phyloP scores from a whole-genome alignment of 768 basidiomycete genomes.

The Naganishia vaughanmartiniae region DNA sequence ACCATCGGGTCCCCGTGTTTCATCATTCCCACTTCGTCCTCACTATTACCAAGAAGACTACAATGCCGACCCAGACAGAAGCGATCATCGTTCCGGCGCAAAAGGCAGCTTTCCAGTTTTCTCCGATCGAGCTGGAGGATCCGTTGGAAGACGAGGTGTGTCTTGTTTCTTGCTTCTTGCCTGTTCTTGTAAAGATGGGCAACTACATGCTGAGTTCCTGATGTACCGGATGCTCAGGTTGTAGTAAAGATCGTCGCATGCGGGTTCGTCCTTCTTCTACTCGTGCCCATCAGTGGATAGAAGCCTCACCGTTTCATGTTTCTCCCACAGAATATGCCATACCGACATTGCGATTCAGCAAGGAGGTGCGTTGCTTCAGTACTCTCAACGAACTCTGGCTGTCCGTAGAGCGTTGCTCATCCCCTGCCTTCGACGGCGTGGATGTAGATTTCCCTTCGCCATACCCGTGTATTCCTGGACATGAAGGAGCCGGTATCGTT shows the following conservation, averaged over 20 bases:
- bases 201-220: neutral
- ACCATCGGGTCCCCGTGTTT: no score
- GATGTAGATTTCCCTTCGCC: slow-evolving; percentile 20
- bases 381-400: neutral
- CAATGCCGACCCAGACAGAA: neutral
- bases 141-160: slow-evolving; percentile 3
- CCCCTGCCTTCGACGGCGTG: neutral
- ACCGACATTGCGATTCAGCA: slow-evolving; percentile 26
- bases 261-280: slow-evolving; percentile 4
- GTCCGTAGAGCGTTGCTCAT: neutral
- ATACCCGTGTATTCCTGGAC: slow-evolving; percentile 20
- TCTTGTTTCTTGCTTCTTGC: neutral
- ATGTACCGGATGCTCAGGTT: neutral
- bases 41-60: neutral
- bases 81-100: slow-evolving; percentile 16
- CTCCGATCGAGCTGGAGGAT: slow-evolving; percentile 1
- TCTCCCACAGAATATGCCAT: slow-evolving; percentile 15
- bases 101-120: neutral
- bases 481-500: slow-evolving; percentile 24
- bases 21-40: neutral
- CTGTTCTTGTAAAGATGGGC: neutral
- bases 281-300: neutral
- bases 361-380: slow-evolving; percentile 10
- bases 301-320: neutral
- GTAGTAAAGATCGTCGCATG: slow-evolving; percentile 22